Conservation (phyloP, 768 basidiomycete species). For the Leccinum boreale region DNA sequence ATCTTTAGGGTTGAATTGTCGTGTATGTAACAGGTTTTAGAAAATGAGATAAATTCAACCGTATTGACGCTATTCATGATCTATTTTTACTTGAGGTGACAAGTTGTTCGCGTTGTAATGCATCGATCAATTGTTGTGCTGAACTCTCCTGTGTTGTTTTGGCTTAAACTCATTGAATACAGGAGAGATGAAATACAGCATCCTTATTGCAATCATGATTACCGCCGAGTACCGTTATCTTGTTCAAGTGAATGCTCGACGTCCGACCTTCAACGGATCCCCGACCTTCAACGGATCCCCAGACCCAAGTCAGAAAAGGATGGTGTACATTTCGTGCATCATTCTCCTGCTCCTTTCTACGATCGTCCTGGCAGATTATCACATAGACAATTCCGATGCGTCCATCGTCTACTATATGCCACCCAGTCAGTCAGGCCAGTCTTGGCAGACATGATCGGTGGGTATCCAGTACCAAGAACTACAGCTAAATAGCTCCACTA, state of each 20-base stretch:
- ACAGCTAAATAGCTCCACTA: conserved; percentile 11
- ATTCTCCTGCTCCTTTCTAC: conserved; percentile 10
- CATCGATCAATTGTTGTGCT: neutral
- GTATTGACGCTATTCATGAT: neutral
- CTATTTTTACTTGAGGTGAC: neutral
- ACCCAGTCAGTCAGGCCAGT: conserved; percentile 6
- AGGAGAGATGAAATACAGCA: neutral
- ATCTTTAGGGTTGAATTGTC: neutral
- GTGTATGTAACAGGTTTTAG: neutral
- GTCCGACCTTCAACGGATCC: neutral
- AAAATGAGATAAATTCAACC: neutral
- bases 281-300: neutral
- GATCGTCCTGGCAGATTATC: conserved; percentile 18
- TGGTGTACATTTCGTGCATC: neutral
- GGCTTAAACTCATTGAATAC: neutral
- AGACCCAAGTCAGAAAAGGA: neutral
- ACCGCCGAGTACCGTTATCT: neutral
- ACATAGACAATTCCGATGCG: conserved; percentile 22
- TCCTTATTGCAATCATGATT: neutral
- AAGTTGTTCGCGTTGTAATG: neutral
- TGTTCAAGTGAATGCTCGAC: neutral
- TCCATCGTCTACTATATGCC: conserved; percentile 19
- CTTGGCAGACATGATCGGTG: conserved; percentile 13
- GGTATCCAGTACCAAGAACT: neutral
- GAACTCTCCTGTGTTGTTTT: neutral